Evolutionary conservation across 768 basidiomycete species (phyloP).

Genomic region (Macrolepiota fuliginosa): DNA sequence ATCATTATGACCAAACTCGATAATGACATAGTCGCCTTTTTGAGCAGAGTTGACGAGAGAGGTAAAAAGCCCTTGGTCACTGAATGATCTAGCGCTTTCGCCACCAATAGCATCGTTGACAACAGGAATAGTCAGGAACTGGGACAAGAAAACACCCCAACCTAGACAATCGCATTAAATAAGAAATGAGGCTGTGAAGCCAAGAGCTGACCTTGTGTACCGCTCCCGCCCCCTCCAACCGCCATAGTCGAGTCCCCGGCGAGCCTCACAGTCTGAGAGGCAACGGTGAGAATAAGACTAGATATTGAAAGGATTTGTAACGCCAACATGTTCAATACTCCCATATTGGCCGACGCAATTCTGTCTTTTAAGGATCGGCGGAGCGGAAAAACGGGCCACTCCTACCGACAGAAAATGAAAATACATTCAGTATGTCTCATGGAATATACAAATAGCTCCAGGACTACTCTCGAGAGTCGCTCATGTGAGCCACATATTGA

Average conservation of each 20-base stretch:
- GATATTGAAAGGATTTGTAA: neutral
- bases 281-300: neutral
- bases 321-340: neutral
- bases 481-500: neutral
- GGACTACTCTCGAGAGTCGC: neutral
- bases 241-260: constrained; percentile 48
- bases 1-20: constrained; percentile 51
- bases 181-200: neutral
- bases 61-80: constrained; percentile 44
- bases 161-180: constrained; percentile 22
- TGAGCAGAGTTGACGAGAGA: constrained; percentile 36
- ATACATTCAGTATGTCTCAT: neutral
- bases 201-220: constrained; percentile 8
- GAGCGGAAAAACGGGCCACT: neutral
- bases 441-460: neutral
- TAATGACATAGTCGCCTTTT: constrained; percentile 41
- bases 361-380: neutral
- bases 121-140: constrained; percentile 40
- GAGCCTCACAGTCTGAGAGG: constrained; percentile 35
- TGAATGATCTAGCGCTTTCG: constrained; percentile 43
- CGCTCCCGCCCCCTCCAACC: constrained; percentile 25
- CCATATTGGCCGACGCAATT: neutral
- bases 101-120: constrained; percentile 47
- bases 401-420: neutral
- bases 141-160: constrained; percentile 42